Base-by-base conservation (phyloP, 2,329 filamentous ascomycete species). In the Colletotrichum lini region DNA sequence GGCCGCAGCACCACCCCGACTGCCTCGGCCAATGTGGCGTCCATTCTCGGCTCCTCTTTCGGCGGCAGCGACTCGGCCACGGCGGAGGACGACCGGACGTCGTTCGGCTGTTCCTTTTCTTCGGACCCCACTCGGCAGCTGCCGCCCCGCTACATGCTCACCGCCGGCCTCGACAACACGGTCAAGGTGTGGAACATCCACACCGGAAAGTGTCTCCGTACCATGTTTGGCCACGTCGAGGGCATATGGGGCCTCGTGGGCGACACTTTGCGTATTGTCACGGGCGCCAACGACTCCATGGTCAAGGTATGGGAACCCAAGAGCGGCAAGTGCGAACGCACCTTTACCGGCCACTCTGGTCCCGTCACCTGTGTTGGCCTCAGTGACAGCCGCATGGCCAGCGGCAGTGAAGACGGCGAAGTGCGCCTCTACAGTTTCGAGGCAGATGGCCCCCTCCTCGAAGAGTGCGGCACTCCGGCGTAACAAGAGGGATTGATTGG, bases 181-280 rank as follows among this genome's bases (percentile, higher is more conserved):
- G 94, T 98, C 73, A 74, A 73, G 65, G 63, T 74, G 23, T 99
- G 96, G 96, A 94, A 98, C 79, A 93, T 95, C 1, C 89, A 89
- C 6, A 93, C 93, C 0, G 94, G 94, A 47, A 90, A 90, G 73
- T 98, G 94, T 77, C 87, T 98, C 44, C 93, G 94, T 73, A 97
- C 94, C 42, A 97, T 98, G 85, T 99, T 98, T 79, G 96, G 96
- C 0, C 96, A 99, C 78, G 89, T 99, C 26, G 96, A 99, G 81
- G 96, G 96, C 42, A 93, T 99, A 23, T 99, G 96, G 96, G 93
- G 94, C 7, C 87, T 99, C 3, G 94, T 93, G 0, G 96, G 94
- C 3, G 96, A 98, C 81, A 95, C 93, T 1, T 84, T 98, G 23
- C 91, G 96, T 13, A 90, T 98, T 18, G 94, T 98, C 16, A 94